These are phyloP conservation scores for Ganoderma lingzhi DNA, from an alignment of 1,284 basidiomycete species.

Conservation along the genomic window DNA sequence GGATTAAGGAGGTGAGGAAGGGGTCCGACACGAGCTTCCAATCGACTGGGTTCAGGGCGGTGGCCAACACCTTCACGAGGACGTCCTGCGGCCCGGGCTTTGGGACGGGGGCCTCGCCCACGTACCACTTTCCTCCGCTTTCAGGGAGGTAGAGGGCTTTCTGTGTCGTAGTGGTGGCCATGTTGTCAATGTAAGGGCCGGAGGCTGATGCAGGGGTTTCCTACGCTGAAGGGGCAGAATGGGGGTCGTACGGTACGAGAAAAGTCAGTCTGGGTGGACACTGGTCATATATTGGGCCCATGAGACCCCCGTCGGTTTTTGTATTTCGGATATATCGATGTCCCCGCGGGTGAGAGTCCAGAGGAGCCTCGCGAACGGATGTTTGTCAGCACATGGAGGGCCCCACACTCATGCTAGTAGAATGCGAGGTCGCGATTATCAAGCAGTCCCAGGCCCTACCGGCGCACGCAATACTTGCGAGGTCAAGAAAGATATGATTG, in stretches of 20 bases:
- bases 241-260: not conserved
- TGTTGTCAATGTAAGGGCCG: not conserved
- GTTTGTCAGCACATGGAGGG: slow-evolving; percentile 4
- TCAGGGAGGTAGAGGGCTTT: slow-evolving; percentile 38
- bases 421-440: not conserved
- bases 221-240: not conserved
- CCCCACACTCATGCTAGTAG: not conserved
- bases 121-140: slow-evolving; percentile 28
- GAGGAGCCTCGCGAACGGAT: not conserved
- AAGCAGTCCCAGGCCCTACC: not conserved
- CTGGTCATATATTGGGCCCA: not conserved
- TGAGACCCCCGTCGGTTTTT: not conserved
- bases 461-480: not conserved
- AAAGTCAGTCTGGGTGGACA: not conserved
- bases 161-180: slow-evolving; percentile 21
- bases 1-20: slow-evolving; percentile 39
- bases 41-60: slow-evolving; percentile 52
- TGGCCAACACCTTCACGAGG: slow-evolving; percentile 49
- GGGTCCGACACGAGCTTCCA: slow-evolving; percentile 43
- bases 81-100: slow-evolving; percentile 50
- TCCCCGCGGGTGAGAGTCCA: not conserved
- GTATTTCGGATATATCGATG: not conserved
- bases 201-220: too few relatives aligned
- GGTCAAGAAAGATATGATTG: not conserved
- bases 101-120: slow-evolving; percentile 32